Evolutionary conservation across 2,329 filamentous ascomycete species (phyloP), one percentile per base, ranked within the genome.

Genomic region (Cytospora piceae): DNA sequence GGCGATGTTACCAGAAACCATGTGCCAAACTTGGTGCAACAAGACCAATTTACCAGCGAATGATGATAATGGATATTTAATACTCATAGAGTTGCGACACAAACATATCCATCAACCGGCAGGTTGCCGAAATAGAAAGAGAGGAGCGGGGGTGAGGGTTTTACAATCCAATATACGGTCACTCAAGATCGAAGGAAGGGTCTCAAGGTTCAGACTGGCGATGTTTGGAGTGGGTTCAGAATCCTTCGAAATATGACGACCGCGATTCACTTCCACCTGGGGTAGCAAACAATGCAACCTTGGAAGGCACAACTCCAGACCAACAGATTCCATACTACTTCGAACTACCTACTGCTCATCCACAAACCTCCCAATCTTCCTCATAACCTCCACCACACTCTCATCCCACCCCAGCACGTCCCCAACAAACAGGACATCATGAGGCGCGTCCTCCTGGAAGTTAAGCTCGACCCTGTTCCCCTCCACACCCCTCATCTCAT

Each of bases 371-470:
- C 32, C 37, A 22, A 65, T 65, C 49, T 58, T 55, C 6, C 15
- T n/a, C 31, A 46, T 46, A 46, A 61, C 34, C 11, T 58, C 22
- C 27, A 4, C 22, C 39, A 58, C 65, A n/a, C 34, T 63, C 54
- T 74, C 71, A 55, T 76, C 72, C 67, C 82, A 82, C 0, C 80
- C 81, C 9, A 79, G 22, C 2, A 75, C 32, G 24, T 73, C 67
- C 1, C 78, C 80, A 4, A 78, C 12, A 4, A 80, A 58, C 32
- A 81, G 69, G 17, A 80, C 74, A 72, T 83, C 82, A 71, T 84
- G 82, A 34, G 77, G 76, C 8, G 73, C 77, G 14, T 72, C 54
- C 68, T 77, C 70, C 66, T 77, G 76, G 3, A 80, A 71, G 68
- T 78, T 72, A 24, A 80, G 62, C 49, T 72, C 73, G 0, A 81